Percentiles rank a stretch among this genome's conserved stretches.
phyloP scores from a whole-genome alignment of 2,329 filamentous ascomycete genomes.

The Aspergillus glaucus region DNA sequence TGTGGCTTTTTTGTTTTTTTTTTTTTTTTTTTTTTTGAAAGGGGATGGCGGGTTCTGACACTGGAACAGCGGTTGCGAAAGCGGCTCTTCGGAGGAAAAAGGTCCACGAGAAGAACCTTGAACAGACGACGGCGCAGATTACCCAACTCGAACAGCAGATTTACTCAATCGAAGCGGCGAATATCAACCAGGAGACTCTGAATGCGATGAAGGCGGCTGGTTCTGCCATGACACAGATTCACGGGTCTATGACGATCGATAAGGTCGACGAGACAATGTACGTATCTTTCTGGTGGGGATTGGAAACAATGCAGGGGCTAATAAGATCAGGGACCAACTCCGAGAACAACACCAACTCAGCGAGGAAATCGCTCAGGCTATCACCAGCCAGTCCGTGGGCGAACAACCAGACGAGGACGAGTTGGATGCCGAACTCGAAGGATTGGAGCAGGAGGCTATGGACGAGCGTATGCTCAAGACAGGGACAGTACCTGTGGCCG shows the following conservation, averaged over 20 bases:
- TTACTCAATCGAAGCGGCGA: constrained; percentile 93
- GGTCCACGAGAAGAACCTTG: constrained; percentile 80
- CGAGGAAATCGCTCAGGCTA: constrained; percentile 84
- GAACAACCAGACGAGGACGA: constrained; percentile 77
- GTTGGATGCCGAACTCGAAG: constrained; percentile 76
- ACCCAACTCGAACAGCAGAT: constrained; percentile 91
- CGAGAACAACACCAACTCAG: constrained; percentile 88
- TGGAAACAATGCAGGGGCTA: neutral
- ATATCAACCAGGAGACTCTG: constrained; percentile 96
- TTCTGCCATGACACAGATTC: constrained; percentile 86
- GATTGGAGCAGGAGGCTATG: constrained; percentile 83
- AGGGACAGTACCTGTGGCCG: constrained; percentile 72
- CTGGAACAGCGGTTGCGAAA: constrained; percentile 64
- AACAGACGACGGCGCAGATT: constrained; percentile 86
- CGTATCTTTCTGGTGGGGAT: constrained; percentile 29
- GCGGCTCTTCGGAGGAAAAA: constrained; percentile 90
- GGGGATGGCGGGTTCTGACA: neutral
- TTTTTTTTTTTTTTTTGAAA: neutral
- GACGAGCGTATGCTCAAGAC: constrained; percentile 92
- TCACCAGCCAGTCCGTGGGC: constrained; percentile 63
- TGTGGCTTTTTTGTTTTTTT: too few relatives aligned
- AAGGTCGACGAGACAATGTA: constrained; percentile 96
- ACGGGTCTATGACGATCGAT: constrained; percentile 82
- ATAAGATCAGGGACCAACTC: constrained; percentile 65
- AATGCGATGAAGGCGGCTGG: constrained; percentile 89